Conservation (phyloP, 208 protist genomes). For the Wallacemonas sp. region DNA sequence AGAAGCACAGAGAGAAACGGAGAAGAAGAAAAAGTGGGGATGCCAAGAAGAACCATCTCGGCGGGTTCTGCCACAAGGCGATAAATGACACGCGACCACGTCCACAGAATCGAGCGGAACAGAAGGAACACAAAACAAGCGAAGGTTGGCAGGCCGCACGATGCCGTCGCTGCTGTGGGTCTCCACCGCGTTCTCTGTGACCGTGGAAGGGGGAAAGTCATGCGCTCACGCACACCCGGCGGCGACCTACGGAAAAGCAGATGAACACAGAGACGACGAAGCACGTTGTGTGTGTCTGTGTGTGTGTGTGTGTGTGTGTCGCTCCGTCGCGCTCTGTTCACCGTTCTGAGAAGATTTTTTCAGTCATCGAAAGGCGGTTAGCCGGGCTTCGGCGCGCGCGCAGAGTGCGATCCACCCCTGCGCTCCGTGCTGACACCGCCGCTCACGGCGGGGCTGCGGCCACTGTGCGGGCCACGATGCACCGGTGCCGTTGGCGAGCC, state of each 20-base stretch:
- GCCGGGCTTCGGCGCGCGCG: background rate
- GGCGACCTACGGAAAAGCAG: too few relatives aligned
- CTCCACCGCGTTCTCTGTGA: too few relatives aligned
- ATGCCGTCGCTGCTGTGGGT: background rate
- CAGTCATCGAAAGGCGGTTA: too few relatives aligned
- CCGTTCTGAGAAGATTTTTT: too few relatives aligned
- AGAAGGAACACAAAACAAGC: background rate
- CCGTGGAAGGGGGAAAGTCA: too few relatives aligned
- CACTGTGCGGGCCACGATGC: background rate
- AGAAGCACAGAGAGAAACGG: too few relatives aligned
- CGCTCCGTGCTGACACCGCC: background rate
- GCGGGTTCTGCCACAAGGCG: too few relatives aligned
- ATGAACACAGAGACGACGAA: background rate
- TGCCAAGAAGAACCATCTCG: too few relatives aligned
- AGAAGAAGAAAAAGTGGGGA: too few relatives aligned
- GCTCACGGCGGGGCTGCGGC: background rate
- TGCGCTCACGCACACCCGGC: too few relatives aligned
- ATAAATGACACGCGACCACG: background rate
- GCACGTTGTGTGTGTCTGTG: too few relatives aligned
- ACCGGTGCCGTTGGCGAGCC: background rate
- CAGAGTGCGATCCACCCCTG: background rate
- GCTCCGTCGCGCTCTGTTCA: background rate
- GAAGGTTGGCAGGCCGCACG: background rate
- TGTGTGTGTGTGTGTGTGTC: background rate
- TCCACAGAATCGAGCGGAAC: background rate